phyloP scores from a whole-genome alignment of 2,329 filamentous ascomycete species.

The Xylaria sp. region DNA sequence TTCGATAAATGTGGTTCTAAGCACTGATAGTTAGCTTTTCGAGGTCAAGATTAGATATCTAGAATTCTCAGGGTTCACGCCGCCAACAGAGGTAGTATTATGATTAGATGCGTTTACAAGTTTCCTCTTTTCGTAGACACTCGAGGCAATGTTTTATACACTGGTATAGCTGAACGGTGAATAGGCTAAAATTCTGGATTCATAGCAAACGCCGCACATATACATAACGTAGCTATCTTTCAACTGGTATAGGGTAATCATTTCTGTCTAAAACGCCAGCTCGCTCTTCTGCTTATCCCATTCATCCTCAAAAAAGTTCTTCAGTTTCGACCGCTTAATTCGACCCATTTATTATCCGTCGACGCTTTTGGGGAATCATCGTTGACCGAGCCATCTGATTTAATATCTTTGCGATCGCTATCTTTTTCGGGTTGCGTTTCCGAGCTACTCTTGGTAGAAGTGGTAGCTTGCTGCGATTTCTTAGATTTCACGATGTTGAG shows the following conservation, averaged over 20 bases:
- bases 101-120: not conserved
- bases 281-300: slow-evolving; percentile 35
- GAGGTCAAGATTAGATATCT: not conserved
- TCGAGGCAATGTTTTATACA: not conserved
- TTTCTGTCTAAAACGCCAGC: slow-evolving; percentile 41
- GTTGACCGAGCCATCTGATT: slow-evolving; percentile 6
- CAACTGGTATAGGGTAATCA: slow-evolving; percentile 1
- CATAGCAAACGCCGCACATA: not conserved
- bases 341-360: slow-evolving; percentile 34
- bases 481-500: slow-evolving; percentile 72
- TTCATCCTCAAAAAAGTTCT: slow-evolving; percentile 5
- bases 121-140: not conserved
- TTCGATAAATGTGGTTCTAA: not conserved
- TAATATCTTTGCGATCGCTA: not conserved
- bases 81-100: not conserved
- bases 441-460: slow-evolving; percentile 34
- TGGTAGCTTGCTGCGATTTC: slow-evolving; percentile 44
- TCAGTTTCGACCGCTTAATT: slow-evolving; percentile 26
- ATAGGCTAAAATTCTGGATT: not conserved
- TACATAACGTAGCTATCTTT: slow-evolving; percentile 7
- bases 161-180: not conserved
- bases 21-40: not conserved
- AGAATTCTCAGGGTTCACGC: not conserved
- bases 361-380: slow-evolving; percentile 14
- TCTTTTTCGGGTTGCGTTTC: slow-evolving; percentile 26